Base-by-base conservation (phyloP, 2,329 filamentous ascomycete genomes). In the Fusarium sp. region DNA sequence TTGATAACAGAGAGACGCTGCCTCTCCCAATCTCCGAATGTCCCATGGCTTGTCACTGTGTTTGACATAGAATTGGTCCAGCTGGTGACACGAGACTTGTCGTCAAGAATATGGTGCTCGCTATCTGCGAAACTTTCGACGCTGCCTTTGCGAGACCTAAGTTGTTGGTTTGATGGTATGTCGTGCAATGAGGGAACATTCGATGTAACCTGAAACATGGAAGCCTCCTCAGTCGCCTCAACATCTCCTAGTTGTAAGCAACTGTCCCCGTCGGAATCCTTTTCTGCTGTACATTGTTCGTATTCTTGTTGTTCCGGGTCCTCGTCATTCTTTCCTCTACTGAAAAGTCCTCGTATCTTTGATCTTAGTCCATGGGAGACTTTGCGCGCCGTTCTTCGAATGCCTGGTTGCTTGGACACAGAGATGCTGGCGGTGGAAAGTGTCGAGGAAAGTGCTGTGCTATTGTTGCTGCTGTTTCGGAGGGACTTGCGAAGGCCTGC, bases 31-130 rank as follows among this genome's bases (percentile, higher is more conserved):
- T 86, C 83, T 2, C 74, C 78, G 55, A 73, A 73, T 6, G 49
- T 59, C 19, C 60, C 78, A 44, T 83, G 60, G 75, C 78, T 87
- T 7, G 83, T 77, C 4, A 86, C 83, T 4, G 85, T 88, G 57
- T 84, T 84, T 3, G 83, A 82, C 2, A 85, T 87, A 1, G 90
- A 91, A 63, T 88, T 87, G 6, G 85, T 86, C 91, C 91, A 93
- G 75, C 90, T 93, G 3, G 90, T 92, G 50, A 92, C 87, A 22
- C 90, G 81, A n/a, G 88, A 91, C 67, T 81, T 86, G 20, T 87
- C 84, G 39, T 86, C 84, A 15, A 77, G 80, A 2, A 71, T 72
- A 50, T 77, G 78, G 40, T 75, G 77, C 35, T 76, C 76, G 7
- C 81, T 80, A 53, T 78, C 82, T 22, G 68, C 70, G 4, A 84